A percentile compares a stretch with the other conserved stretches of the same genome.
Evolutionary conservation across 2,329 filamentous ascomycete genomes (phyloP).

Genomic region (Botrytis cinerea): DNA sequence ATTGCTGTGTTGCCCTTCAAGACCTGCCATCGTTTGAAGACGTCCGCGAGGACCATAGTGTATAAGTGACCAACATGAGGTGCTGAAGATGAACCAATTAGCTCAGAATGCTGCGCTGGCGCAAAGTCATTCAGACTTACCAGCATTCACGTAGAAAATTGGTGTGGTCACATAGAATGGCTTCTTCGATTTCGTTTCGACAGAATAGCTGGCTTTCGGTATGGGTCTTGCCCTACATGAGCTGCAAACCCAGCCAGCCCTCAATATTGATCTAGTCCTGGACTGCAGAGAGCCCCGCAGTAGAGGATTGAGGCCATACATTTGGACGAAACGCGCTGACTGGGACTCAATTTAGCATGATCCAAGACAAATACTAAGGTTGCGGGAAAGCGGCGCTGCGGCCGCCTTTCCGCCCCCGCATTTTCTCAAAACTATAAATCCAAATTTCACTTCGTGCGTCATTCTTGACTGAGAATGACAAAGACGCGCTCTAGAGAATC

Average conservation of each 20-base stretch:
- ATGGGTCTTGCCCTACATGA: slow-evolving; percentile 30
- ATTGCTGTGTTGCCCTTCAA: slow-evolving; percentile 71
- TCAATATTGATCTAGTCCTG: slow-evolving; percentile 22
- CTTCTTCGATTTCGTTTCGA: slow-evolving; percentile 53
- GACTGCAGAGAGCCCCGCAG: slow-evolving; percentile 29
- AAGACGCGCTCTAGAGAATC: not conserved
- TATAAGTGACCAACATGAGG: slow-evolving; percentile 96
- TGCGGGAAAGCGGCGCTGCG: not conserved
- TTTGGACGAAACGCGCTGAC: slow-evolving; percentile 8
- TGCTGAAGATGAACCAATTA: slow-evolving; percentile 51
- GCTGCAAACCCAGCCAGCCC: slow-evolving; percentile 34
- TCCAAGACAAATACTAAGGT: not conserved
- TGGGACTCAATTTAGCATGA: slow-evolving; percentile 1
- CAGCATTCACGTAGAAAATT: slow-evolving; percentile 98
- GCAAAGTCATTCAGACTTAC: slow-evolving; percentile 48
- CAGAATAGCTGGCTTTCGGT: slow-evolving; percentile 29
- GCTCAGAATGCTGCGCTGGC: slow-evolving; percentile 25
- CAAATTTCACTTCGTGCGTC: slow-evolving; percentile 11
- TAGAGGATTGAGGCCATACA: slow-evolving; percentile 28
- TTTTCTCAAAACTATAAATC: not conserved
- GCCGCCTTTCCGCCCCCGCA: slow-evolving; percentile 15
- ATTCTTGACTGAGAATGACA: not conserved
- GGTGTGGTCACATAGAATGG: slow-evolving; percentile 95
- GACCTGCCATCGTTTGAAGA: slow-evolving; percentile 87
- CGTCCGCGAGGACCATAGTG: slow-evolving; percentile 86